phyloP scores from a whole-genome alignment of 2,329 filamentous ascomycete genomes.

The Whalleya microplaca region DNA sequence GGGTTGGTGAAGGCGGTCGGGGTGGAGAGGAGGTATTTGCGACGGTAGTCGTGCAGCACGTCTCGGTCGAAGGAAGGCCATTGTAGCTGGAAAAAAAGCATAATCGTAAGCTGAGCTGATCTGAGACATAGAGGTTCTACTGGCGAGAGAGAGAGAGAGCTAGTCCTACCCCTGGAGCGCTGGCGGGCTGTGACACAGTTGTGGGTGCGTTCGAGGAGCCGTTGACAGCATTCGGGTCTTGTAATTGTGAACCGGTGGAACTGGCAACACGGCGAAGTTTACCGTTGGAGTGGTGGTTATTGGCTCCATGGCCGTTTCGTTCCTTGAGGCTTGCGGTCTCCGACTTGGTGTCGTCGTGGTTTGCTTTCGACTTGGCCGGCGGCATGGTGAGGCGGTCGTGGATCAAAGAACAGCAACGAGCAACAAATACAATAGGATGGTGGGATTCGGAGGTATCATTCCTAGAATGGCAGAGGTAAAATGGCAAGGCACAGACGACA shows the following conservation, averaged over 20 bases:
- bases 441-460: constrained; percentile 27
- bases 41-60: constrained; percentile 75
- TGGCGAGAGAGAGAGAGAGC: constrained; percentile 5
- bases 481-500: constrained; percentile 2
- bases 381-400: constrained; percentile 27
- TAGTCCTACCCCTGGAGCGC: constrained; percentile 33
- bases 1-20: constrained; percentile 70
- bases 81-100: constrained; percentile 50
- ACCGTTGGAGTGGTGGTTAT: constrained; percentile 46
- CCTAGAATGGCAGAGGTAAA: constrained; percentile 16
- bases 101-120: constrained; percentile 19
- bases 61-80: constrained; percentile 71
- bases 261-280: constrained; percentile 61
- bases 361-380: constrained; percentile 37
- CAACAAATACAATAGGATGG: constrained; percentile 7
- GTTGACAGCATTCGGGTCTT: constrained; percentile 45
- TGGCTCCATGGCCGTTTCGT: constrained; percentile 34
- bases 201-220: constrained; percentile 30
- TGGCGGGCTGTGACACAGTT: constrained; percentile 27
- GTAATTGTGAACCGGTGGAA: constrained; percentile 52
- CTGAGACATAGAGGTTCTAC: constrained; percentile 8
- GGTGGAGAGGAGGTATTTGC: constrained; percentile 71
- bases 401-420: constrained; percentile 32
- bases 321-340: constrained; percentile 40
- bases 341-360: constrained; percentile 41